Base-by-base conservation (phyloP, 495 filamentous ascomycete genomes). In the Hypoxylon perforatum region DNA sequence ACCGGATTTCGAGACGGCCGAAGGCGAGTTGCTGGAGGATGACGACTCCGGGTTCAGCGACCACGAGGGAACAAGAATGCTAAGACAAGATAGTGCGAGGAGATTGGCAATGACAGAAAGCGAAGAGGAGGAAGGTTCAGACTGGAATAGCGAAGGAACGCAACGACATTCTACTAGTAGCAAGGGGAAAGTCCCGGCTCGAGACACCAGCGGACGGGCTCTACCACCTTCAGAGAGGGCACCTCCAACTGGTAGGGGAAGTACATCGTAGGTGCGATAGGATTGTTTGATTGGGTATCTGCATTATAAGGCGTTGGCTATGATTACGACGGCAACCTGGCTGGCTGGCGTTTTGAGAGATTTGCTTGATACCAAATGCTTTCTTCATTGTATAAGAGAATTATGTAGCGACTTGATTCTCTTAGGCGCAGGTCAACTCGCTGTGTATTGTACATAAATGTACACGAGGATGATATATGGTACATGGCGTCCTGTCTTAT, bases 1-100 rank as follows among this genome's bases (percentile, higher is more conserved):
- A 12, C 91, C 91, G 1, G 91, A 93, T 59, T 85, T 85, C 63
- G 89, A 91, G 21, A 87, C 86, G 8, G 87, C 86, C 2, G 89
- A 91, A 46, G 90, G 89, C 49, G 87, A 88, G 73, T 73, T 91
- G 59, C 56, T 92, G 57, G 83, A 84, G 19, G 87, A 88, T 41
- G 82, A 85, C 1, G 82, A 85, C 49, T 75, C 78, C 55, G 77
- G 82, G 6, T 46, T 61, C 3, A 33, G 74, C 36, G 73, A 71
- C 25, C 78, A 85, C 54, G 87, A 88, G 75, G 71, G 78, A 41
- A 77, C 81, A 4, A 76, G 79, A n/a, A 87, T 89, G 85, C 70
- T 87, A 21, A 66, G 79, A 17, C 73, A 76, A 41, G 60, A 67
- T 36, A 47, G 47, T 19, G 38, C 53, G 11, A 65, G 69, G 14